Base-by-base conservation (phyloP, 2,329 filamentous ascomycete genomes). In the Parastagonospora nodorum region DNA sequence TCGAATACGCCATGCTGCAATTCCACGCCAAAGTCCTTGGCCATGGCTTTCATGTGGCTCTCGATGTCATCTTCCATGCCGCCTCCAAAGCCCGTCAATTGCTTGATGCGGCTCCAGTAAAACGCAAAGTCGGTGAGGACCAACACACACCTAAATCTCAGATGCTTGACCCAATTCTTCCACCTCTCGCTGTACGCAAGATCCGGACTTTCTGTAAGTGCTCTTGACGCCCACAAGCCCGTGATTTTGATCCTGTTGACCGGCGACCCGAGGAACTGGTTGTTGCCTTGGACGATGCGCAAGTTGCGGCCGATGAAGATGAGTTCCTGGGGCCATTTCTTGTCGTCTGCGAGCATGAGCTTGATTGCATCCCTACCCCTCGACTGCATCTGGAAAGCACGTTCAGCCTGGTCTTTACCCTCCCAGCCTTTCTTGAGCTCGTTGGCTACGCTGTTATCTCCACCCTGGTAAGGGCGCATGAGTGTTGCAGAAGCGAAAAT, bases 11-110 rank as follows among this genome's bases (percentile, higher is more conserved):
- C 85, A 71, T 95, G 90, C 69, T 96, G 89, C 59, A 97, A 75
- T 74, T 97, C 92, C 2, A 97, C 85, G 0, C 94, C 94, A 76
- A 94, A 92, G 62, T 95, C 92, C 70, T 89, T 90, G 1, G 92
- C 93, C 80, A 97, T 89, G 50, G 82, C 84, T 74, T 84, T 87
- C 92, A 97, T 95, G 62, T 88, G 84, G 67, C 84, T 83, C 78
- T 97, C 94, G 55, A 97, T 86, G 71, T 93, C 91, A 68, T 97
- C 93, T 71, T 97, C 94, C 89, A 97, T 94, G 0, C 92, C 92
- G 8, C 86, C 82, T 0, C 92, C 91, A 2, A 86, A 74, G 0
- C 90, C 89, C 10, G 97, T 68, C 70, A 84, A 82, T 76, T 97
- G 92, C 60, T 85, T 82, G 6, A 95, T 43, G 76, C 89, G 90